Base-by-base conservation (phyloP, 1,139 yeast species). In the Kluyveromyces sp. region DNA sequence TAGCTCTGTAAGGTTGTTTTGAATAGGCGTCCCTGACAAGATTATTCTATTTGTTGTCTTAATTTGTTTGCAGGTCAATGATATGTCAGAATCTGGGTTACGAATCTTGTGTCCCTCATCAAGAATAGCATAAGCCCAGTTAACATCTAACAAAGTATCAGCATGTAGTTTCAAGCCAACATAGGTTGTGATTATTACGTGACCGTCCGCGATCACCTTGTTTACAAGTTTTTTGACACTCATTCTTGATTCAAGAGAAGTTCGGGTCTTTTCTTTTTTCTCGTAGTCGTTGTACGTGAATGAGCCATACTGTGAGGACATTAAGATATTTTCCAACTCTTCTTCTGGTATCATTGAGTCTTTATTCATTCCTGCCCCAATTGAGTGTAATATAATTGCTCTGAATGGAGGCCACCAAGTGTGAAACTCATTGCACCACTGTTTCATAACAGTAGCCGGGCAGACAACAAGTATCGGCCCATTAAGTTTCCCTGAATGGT, bases 361-460 rank as follows among this genome's bases (percentile, higher is more conserved):
- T 9, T 66, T 64, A 7, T 70, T 68, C 88, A 92, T 82, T 0
- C 96, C 98, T 1, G 88, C 71, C 0, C 99, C 98, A 40, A 88
- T 92, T 3, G 96, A 83, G 63, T 92, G 98, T 38, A 92, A 66
- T 41, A 92, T 87, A 2, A 85, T 80, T 15, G 92, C 80, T 46
- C 98, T 66, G 25, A 94, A 70, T 0, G 96, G 89, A 1, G 98
- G 97, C 97, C 97, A 92, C 98, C 98, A 92, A 40, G 83, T 74
- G 56, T 92, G 98, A 45, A 92, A 80, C 61, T 92, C 98, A 50
- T 82, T 83, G 4, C 89, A 94, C 98, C 98, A 92, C 59, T 92
- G 98, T 49, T 79, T 83, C 73, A 92, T 70, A 0, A 92, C 96
- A 0, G 98, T 92, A 0, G 98, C 97, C 0, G 98, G 98, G 47